These are phyloP conservation scores for Diaporthe humulicola DNA, from an alignment of 2,329 filamentous ascomycete genomes.

Conservation along the genomic window DNA sequence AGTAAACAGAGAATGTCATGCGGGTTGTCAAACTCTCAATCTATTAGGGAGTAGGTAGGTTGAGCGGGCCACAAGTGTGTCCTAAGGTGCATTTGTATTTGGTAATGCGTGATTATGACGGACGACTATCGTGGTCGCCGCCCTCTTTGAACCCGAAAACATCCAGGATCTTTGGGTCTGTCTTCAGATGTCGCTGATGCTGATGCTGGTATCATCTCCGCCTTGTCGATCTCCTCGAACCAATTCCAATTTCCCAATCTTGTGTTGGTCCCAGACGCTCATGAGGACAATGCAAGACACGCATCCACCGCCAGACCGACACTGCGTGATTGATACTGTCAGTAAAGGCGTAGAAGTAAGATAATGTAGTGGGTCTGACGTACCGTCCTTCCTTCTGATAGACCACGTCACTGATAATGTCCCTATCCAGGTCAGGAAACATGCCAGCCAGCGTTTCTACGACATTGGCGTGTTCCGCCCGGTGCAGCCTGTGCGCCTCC, in stretches of 20 bases:
- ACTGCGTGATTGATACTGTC: constrained; percentile 58
- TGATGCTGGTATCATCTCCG: constrained; percentile 21
- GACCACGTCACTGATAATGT: constrained; percentile 97
- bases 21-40: neutral
- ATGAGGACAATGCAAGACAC: constrained; percentile 77
- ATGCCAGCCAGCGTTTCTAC: constrained; percentile 95
- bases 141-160: neutral
- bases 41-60: too few species aligned
- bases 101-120: constrained; percentile 13
- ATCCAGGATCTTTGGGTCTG: neutral
- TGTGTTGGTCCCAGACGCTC: constrained; percentile 2
- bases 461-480: constrained; percentile 88
- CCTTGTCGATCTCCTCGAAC: neutral
- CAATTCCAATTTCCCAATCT: neutral
- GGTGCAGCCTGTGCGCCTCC: constrained; percentile 85
- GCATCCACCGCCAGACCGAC: constrained; percentile 89
- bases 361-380: constrained; percentile 60
- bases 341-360: constrained; percentile 36
- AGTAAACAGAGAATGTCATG: neutral
- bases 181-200: constrained; percentile 26
- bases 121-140: neutral
- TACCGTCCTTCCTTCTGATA: constrained; percentile 94
- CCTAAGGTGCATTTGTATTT: neutral
- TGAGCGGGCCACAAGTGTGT: neutral
- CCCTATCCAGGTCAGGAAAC: constrained; percentile 95